Conservation (phyloP, 2,329 filamentous ascomycete species). For the Fusarium austroafricanum region DNA sequence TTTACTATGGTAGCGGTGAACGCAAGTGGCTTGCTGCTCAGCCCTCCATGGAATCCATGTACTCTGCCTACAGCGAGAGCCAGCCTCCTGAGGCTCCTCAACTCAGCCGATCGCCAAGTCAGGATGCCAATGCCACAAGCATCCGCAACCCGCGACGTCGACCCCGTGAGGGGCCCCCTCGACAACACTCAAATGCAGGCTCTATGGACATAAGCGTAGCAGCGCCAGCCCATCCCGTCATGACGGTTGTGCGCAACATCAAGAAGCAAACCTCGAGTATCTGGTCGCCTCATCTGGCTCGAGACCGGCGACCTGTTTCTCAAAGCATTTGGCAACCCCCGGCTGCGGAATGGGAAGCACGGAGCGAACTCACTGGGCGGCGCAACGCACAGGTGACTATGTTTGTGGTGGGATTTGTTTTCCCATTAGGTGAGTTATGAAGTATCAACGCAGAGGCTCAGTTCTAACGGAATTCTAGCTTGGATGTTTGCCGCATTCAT, state of each 20-base stretch:
- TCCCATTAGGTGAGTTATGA: conserved; percentile 72
- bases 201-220: conserved; percentile 61
- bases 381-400: conserved; percentile 80
- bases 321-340: conserved; percentile 80
- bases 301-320: conserved; percentile 68
- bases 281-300: conserved; percentile 79
- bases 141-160: conserved; percentile 61
- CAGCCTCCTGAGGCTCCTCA: conserved; percentile 57
- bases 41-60: conserved; percentile 59
- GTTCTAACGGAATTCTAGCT: conserved; percentile 57
- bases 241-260: conserved; percentile 46
- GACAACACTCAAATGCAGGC: conserved; percentile 33
- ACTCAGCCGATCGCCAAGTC: conserved; percentile 61
- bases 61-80: conserved; percentile 61
- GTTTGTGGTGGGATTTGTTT: conserved; percentile 81
- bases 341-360: conserved; percentile 72
- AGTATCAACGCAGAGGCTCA: background rate
- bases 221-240: conserved; percentile 46
- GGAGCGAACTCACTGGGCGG: conserved; percentile 70
- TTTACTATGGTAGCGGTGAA: conserved; percentile 79
- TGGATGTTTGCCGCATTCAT: conserved; percentile 85
- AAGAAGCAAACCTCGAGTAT: conserved; percentile 68
- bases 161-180: conserved; percentile 51
- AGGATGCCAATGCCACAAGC: conserved; percentile 59
- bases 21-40: conserved; percentile 62